Evolutionary conservation across 768 basidiomycete genomes (phyloP), one percentile per base, ranked within the genome.

Genomic region (Rhodotorula kratochvilovae): DNA sequence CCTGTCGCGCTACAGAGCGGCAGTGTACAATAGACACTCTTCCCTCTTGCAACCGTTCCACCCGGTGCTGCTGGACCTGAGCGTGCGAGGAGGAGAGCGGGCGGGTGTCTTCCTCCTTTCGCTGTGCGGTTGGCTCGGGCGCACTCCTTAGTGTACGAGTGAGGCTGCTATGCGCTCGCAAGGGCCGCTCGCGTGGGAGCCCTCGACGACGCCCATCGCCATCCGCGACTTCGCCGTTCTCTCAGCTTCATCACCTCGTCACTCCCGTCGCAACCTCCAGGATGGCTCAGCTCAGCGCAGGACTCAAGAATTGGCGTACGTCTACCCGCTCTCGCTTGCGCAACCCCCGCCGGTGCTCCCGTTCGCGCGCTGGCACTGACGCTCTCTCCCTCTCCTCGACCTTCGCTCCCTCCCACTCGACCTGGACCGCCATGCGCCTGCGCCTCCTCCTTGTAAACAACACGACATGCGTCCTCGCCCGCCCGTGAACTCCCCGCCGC

Each of bases 231-330:
- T 25, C 54, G 51, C 12, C 55, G 6, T 46, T 29, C 59, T 46
- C 31, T 60, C 31, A 7, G 12, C n/a, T 10, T 27, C 43, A 46
- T 23, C 46, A 19, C 43, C 21, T 15, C 10, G 11, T 23, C 31
- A 29, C 5, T 13, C 53, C 36, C 16, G 36, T 8, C 23, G 33
- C 10, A 17, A 23, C 3, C 27, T 8, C n/a, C n/a, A 58, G 5
- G 15, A 62, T 65, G 66, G 50, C 68, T 23, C 51, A 57, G 33
- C 46, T 76, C 12, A 51, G 62, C 21, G 45, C 60, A 31, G 72
- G 72, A 10, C 59, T 73, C 58, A 76, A 76, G 70, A 68, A 75
- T 63, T 75, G 74, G 74, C 74, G 65, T 50, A 17, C 7, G 57
- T 58, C 17, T 3, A 31, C 15, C 19, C 2, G 7, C 23, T 23